Conservation (phyloP, 106 monocot genomes). For the Amphibolis antarctica region DNA sequence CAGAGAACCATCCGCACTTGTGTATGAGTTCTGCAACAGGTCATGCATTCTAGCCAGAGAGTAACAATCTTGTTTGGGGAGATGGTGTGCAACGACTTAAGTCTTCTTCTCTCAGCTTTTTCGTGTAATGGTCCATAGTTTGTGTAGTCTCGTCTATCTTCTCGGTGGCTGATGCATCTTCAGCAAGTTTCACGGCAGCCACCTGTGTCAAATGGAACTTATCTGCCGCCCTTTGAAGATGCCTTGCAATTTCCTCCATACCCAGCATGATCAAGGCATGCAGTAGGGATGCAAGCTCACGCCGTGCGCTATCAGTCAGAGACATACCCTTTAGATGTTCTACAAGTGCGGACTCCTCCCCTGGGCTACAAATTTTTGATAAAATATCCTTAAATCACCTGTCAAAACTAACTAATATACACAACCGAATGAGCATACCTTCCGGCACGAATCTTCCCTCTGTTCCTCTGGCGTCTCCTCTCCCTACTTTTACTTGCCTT, state of each 20-base stretch:
- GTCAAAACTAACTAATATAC: background rate
- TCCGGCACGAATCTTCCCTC: constrained; percentile 89
- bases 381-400: background rate
- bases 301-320: constrained; percentile 21
- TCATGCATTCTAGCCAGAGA: background rate
- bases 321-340: constrained; percentile 79
- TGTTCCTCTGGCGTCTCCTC: constrained; percentile 40
- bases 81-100: constrained; percentile 6
- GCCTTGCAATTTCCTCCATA: constrained; percentile 49
- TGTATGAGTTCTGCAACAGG: background rate
- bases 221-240: constrained; percentile 44
- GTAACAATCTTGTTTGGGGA: constrained; percentile 21
- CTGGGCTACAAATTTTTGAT: constrained; percentile 39
- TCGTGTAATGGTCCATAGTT: constrained; percentile 56
- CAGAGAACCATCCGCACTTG: too few species aligned
- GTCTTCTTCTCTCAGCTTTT: constrained; percentile 7
- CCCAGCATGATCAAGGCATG: constrained; percentile 39
- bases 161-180: constrained; percentile 50
- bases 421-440: constrained; percentile 31
- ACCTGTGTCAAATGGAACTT: constrained; percentile 46
- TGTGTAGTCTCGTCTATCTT: constrained; percentile 52
- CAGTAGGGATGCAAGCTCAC: constrained; percentile 55
- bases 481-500: constrained; percentile 41
- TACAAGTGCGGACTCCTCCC: constrained; percentile 78
- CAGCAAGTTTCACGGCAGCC: constrained; percentile 66